Evolutionary conservation across 1,284 basidiomycete genomes (phyloP).

Genomic region (Moniliella sp.): DNA sequence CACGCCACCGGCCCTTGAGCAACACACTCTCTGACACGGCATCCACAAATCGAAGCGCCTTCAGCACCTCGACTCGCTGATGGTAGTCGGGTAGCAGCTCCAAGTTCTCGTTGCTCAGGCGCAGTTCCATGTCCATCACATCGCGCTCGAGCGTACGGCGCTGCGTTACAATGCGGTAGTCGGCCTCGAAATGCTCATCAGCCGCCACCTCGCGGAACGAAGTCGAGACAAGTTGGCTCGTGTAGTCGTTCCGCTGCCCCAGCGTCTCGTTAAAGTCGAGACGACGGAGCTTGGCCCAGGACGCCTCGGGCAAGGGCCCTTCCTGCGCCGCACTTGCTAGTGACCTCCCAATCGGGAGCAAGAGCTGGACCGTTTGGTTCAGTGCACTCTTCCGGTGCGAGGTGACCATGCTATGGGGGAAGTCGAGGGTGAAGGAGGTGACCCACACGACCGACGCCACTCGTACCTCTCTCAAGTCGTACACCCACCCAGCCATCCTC

Average conservation of each 20-base stretch:
- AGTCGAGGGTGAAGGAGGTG: too few relatives aligned
- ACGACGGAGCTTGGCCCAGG: slow-evolving; percentile 61
- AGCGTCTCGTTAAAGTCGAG: slow-evolving; percentile 78
- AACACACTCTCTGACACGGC: slow-evolving; percentile 63
- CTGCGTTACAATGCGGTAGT: slow-evolving; percentile 52
- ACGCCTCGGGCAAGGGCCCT: slow-evolving; percentile 33
- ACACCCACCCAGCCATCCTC: slow-evolving; percentile 47
- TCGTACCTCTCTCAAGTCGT: slow-evolving; percentile 50
- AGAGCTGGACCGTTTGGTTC: slow-evolving; percentile 37
- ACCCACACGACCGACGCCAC: slow-evolving; percentile 57
- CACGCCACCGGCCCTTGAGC: slow-evolving; percentile 87
- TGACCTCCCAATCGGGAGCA: slow-evolving; percentile 27
- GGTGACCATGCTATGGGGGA: too few relatives aligned
- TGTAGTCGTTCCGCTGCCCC: slow-evolving; percentile 42
- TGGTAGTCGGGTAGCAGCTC: slow-evolving; percentile 93
- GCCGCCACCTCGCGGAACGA: slow-evolving; percentile 4
- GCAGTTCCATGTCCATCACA: slow-evolving; percentile 38
- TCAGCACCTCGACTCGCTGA: slow-evolving; percentile 69
- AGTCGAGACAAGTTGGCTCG: slow-evolving; percentile 27
- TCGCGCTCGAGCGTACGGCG: slow-evolving; percentile 52
- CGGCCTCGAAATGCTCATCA: slow-evolving; percentile 2
- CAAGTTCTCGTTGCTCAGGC: slow-evolving; percentile 60
- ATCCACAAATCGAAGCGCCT: slow-evolving; percentile 44
- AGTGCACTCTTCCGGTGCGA: too few relatives aligned
- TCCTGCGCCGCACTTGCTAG: slow-evolving; percentile 45